phyloP scores from a whole-genome alignment of 306 rosid genomes.

The Pyrus bretschneideri region DNA sequence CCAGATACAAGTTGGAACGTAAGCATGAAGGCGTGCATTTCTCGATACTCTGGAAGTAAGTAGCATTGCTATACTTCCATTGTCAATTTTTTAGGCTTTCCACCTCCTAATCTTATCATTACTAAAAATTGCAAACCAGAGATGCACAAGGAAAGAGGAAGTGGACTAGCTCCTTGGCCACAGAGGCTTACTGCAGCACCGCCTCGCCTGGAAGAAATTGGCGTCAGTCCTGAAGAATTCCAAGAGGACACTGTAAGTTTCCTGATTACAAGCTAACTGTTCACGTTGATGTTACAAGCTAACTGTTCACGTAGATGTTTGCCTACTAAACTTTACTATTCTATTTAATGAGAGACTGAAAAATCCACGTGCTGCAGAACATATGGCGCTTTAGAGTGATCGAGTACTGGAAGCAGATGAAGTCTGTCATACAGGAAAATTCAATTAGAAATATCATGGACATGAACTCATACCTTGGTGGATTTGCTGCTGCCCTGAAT shows the following conservation, averaged over 20 bases:
- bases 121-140: constrained; percentile 21
- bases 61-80: not conserved
- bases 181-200: constrained; percentile 47
- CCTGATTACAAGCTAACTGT: constrained; percentile 6
- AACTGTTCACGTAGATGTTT: not conserved
- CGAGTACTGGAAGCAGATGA: constrained; percentile 63
- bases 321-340: not conserved
- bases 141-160: constrained; percentile 43
- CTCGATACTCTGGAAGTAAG: constrained; percentile 48
- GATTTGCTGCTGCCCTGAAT: constrained; percentile 52
- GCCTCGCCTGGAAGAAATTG: constrained; percentile 49
- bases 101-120: not conserved
- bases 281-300: not conserved
- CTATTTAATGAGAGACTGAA: not conserved
- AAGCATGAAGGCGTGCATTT: constrained; percentile 50
- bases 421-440: constrained; percentile 29
- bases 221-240: constrained; percentile 44
- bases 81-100: not conserved
- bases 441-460: constrained; percentile 58
- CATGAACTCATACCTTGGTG: constrained; percentile 62
- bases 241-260: constrained; percentile 47
- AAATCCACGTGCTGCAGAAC: constrained; percentile 26
- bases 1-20: constrained; percentile 54
- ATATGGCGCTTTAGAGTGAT: constrained; percentile 47
- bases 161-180: constrained; percentile 52